Evolutionary conservation across 345 rosid species (phyloP).

Genomic region (Gossypium arboreum): DNA sequence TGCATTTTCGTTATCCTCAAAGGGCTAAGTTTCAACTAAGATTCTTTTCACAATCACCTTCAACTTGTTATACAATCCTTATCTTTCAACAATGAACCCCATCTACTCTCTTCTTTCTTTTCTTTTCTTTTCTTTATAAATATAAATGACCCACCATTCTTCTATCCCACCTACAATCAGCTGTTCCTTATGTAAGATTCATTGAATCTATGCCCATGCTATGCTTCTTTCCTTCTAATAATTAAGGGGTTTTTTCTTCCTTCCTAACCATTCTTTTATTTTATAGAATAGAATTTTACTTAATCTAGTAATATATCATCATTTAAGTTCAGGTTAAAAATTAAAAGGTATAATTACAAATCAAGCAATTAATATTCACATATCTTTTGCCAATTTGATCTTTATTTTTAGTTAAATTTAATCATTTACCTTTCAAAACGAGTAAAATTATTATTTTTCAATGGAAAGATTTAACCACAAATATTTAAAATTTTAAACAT

Average conservation of each 20-base stretch:
- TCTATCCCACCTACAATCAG: background rate
- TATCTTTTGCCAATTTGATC: no score
- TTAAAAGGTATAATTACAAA: no score
- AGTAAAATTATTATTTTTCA: no score
- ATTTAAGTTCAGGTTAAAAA: no score
- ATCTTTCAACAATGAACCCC: background rate
- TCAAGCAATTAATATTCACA: no score
- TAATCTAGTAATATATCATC: background rate
- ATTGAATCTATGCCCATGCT: background rate
- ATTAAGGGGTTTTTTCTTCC: no score
- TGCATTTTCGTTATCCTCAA: background rate
- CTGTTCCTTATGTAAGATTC: background rate
- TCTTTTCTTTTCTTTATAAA: background rate
- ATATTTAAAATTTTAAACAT: no score
- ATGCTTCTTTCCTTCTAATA: background rate
- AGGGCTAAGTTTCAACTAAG: conserved; percentile 10
- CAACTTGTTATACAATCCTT: conserved; percentile 8
- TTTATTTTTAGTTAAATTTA: no score
- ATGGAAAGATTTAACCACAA: no score
- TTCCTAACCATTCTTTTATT: no score
- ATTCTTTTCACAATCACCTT: background rate
- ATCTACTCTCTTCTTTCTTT: background rate
- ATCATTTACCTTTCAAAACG: no score
- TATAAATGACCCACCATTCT: background rate
- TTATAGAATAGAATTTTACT: no score